Evolutionary conservation across 352 stramenopile genomes (phyloP).

Genomic region (Phytophthora melonis): DNA sequence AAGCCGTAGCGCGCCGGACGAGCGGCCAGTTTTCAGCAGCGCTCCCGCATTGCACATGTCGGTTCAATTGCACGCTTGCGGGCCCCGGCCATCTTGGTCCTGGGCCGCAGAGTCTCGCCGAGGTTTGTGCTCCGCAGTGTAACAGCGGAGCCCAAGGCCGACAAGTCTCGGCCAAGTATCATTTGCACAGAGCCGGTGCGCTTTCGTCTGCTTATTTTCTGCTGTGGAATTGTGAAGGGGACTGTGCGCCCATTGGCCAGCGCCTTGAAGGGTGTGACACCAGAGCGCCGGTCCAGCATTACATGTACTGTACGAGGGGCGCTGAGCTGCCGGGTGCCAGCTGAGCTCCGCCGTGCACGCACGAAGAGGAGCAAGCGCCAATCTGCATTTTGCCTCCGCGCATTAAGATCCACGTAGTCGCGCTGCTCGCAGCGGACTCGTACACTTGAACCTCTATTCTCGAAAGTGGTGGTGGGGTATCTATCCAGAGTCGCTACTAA

Average conservation of each 20-base stretch:
- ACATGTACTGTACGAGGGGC: slow-evolving; percentile 14
- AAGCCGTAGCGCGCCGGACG: neutral
- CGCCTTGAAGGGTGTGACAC: slow-evolving; percentile 26
- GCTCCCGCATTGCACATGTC: neutral
- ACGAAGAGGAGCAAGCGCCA: slow-evolving; percentile 4
- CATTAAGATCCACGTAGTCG: slow-evolving; percentile 30
- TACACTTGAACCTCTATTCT: slow-evolving; percentile 27
- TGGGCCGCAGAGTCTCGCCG: neutral
- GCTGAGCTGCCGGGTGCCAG: neutral
- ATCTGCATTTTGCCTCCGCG: slow-evolving; percentile 31
- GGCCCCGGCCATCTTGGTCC: too few species aligned
- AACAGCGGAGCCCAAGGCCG: slow-evolving; percentile 16
- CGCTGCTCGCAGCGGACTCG: slow-evolving; percentile 33
- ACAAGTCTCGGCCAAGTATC: slow-evolving; percentile 23
- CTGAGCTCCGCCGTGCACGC: neutral
- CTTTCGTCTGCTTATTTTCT: slow-evolving; percentile 17
- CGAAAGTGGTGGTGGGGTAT: slow-evolving; percentile 2
- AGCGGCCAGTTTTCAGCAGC: neutral
- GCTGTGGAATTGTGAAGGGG: slow-evolving; percentile 26
- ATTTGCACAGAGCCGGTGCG: slow-evolving; percentile 29
- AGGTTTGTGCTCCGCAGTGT: slow-evolving; percentile 8
- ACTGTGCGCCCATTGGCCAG: slow-evolving; percentile 27
- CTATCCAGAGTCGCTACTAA: neutral
- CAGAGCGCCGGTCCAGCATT: slow-evolving; percentile 25
- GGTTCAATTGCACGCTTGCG: too few species aligned